Conservation (phyloP, 2,329 filamentous ascomycete species). For the Claviceps lovelessii region DNA sequence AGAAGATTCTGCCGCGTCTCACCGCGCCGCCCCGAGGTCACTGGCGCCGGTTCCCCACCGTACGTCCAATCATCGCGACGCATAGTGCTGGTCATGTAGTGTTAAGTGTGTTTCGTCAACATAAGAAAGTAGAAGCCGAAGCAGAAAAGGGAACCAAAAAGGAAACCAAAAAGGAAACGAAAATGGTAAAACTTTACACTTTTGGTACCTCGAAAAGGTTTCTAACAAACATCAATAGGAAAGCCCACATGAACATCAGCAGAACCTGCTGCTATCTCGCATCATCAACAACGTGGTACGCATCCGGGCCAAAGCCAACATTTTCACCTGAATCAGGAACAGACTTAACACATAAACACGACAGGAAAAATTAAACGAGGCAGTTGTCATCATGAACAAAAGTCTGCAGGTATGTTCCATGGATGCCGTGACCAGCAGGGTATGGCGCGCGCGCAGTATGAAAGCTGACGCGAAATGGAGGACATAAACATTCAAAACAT, state of each 20-base stretch:
- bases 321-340: background rate
- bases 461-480: constrained; percentile 26
- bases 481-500: constrained; percentile 98
- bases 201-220: background rate
- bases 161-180: background rate
- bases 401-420: constrained; percentile 54
- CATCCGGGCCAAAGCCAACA: background rate
- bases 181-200: background rate
- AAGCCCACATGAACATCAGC: constrained; percentile 94
- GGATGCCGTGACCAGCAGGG: background rate
- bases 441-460: background rate
- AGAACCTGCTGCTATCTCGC: constrained; percentile 79
- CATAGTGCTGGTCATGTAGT: background rate
- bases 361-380: constrained; percentile 94
- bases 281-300: constrained; percentile 96
- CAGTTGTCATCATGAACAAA: constrained; percentile 84
- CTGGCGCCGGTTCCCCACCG: background rate
- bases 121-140: background rate
- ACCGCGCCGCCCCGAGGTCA: constrained; percentile 15
- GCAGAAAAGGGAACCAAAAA: background rate
- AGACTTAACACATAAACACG: background rate
- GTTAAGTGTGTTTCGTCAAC: background rate
- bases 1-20: constrained; percentile 19
- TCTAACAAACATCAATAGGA: constrained; percentile 39
- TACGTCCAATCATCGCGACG: background rate